Evolutionary conservation across 495 filamentous ascomycete species (phyloP).

Genomic region (Cercophora sp.): DNA sequence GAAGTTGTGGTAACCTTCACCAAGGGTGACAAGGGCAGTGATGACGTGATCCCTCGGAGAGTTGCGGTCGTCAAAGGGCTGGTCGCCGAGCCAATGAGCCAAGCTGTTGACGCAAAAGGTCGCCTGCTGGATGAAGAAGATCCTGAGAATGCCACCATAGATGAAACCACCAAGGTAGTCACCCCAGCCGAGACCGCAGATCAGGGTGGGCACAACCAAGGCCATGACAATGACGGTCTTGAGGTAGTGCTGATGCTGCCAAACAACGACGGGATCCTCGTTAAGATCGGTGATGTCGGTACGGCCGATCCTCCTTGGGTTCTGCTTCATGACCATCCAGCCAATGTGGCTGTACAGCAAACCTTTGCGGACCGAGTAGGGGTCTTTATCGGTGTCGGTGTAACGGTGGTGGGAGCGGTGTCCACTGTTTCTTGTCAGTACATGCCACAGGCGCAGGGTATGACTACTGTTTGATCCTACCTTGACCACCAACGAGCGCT

Average conservation of each 20-base stretch:
- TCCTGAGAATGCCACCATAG: constrained; percentile 91
- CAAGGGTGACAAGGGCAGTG: constrained; percentile 91
- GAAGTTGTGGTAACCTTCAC: constrained; percentile 99
- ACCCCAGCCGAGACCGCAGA: constrained; percentile 83
- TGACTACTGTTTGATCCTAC: constrained; percentile 28
- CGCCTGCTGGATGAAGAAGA: constrained; percentile 98
- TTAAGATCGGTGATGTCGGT: constrained; percentile 97
- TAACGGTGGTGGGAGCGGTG: constrained; percentile 98
- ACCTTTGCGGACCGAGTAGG: constrained; percentile 98
- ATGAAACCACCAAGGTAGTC: constrained; percentile 90
- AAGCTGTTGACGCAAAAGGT: constrained; percentile 99
- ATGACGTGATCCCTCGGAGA: constrained; percentile 94
- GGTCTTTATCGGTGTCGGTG: constrained; percentile 98
- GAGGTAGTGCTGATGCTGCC: constrained; percentile 93
- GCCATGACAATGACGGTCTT: constrained; percentile 86
- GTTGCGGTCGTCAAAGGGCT: constrained; percentile 99
- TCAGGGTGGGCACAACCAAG: constrained; percentile 73
- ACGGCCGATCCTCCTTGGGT: constrained; percentile 87
- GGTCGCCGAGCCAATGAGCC: constrained; percentile 98
- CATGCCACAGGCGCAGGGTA: too few relatives aligned
- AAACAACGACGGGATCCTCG: constrained; percentile 88
- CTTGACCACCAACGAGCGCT: constrained; percentile 97
- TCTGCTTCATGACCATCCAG: constrained; percentile 92
- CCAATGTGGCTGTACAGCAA: constrained; percentile 90
- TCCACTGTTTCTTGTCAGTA: constrained; percentile 27